These are phyloP conservation scores for Elsinoe fawcettii DNA, from an alignment of 2,329 filamentous ascomycete genomes.

Conservation along the genomic window DNA sequence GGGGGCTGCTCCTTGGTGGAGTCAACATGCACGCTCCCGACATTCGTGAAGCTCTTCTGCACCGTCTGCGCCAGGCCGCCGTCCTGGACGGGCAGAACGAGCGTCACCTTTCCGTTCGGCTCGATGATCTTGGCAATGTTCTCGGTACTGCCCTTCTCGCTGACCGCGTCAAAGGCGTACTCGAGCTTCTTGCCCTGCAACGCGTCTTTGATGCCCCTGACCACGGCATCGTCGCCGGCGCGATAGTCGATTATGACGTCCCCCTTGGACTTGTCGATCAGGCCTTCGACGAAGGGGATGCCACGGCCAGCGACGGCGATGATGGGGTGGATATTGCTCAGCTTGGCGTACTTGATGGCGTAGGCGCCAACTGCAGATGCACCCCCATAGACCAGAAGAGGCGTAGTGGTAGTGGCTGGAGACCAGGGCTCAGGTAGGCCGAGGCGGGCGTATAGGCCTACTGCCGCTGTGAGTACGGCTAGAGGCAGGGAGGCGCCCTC, in stretches of 20 bases:
- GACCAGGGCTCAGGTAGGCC: constrained; percentile 37
- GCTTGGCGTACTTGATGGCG: constrained; percentile 34
- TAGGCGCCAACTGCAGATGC: constrained; percentile 36
- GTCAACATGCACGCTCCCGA: constrained; percentile 24
- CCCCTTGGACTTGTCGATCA: constrained; percentile 34
- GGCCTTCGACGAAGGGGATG: constrained; percentile 29
- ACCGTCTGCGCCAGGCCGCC: constrained; percentile 35
- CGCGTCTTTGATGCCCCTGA: constrained; percentile 38
- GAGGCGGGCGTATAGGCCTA: constrained; percentile 40
- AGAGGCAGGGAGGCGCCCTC: constrained; percentile 41
- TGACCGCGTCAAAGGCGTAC: constrained; percentile 52
- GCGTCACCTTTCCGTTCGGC: constrained; percentile 32
- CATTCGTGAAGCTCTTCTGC: constrained; percentile 32
- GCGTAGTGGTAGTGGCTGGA: constrained; percentile 24
- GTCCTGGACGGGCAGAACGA: constrained; percentile 35
- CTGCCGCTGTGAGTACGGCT: constrained; percentile 39
- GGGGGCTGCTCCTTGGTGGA: not conserved
- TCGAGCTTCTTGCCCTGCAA: constrained; percentile 38
- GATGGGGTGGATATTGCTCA: constrained; percentile 36
- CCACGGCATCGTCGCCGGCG: constrained; percentile 45
- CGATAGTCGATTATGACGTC: constrained; percentile 47
- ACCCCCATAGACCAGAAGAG: constrained; percentile 35
- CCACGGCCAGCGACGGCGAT: constrained; percentile 37
- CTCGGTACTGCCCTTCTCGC: constrained; percentile 40
- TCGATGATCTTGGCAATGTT: constrained; percentile 42